Evolutionary conservation across 2,329 filamentous ascomycete species (phyloP), one percentile per base, ranked within the genome.

Genomic region (Aspergillus aculeatinus): DNA sequence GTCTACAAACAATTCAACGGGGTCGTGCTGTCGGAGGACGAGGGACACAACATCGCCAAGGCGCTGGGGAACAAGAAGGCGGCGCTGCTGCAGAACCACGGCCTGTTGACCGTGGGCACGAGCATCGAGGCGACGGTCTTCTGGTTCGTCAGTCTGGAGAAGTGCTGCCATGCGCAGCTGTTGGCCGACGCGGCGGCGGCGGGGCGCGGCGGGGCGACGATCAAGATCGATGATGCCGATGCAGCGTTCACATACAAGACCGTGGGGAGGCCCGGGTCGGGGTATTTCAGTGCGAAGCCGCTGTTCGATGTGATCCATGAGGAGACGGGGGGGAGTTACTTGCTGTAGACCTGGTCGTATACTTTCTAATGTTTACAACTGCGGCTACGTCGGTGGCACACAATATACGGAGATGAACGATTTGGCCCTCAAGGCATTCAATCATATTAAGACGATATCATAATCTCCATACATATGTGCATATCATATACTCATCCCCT

Each of bases 271-370:
- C 80, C 83, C 16, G 69, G 72, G 35, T 87, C 85, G 0, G 89
- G 89, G 0, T 91, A 84, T 81, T 92, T 92, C 70, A 86, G 82
- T 67, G 89, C 87, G 5, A 87, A 87, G 77, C 89, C 89, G 16
- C 67, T 88, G 63, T 92, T 92, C 76, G 88, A 91, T 77, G 76
- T 90, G 47, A 84, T 89, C 63, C 83, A 87, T 67, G 82, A 82
- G 70, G 85, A 88, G 76, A 84, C 82, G 2, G 77, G 77, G 23
- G 83, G 83, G 2, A 82, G 83, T 11, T 86, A 87, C 70, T 68
- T 87, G 64, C 51, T 59, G 7, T 66, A 61, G 33, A 14, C 19
- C 27, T 10, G 27, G 5, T 29, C 10, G 7, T 12, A 29, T 39
- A 29, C 27, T 29, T 7, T 29, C 10, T 29, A 0, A 29, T 2